phyloP scores from a whole-genome alignment of 257 asterid genomes.

The Cinchona pubescens region DNA sequence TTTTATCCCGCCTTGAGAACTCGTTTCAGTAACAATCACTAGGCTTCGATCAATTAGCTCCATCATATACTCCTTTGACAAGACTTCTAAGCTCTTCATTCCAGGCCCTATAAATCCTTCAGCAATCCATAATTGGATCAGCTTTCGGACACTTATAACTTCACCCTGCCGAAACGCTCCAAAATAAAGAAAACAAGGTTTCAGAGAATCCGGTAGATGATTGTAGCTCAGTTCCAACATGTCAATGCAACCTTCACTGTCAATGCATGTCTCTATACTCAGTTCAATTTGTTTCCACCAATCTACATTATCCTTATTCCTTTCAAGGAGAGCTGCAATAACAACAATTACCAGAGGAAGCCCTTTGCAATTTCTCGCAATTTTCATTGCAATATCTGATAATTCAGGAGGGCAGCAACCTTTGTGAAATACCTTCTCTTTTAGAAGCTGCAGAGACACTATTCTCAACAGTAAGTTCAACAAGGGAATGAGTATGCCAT shows the following conservation, averaged over 20 bases:
- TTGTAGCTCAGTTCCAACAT: neutral
- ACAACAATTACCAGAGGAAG: slow-evolving; percentile 2
- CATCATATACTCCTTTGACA: neutral
- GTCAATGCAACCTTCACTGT: neutral
- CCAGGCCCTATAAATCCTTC: slow-evolving; percentile 1
- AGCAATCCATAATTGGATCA: slow-evolving; percentile 2
- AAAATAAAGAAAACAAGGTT: slow-evolving; percentile 14
- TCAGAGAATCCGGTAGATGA: neutral
- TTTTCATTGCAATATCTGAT: neutral
- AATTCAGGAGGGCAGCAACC: neutral
- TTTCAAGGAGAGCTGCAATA: neutral
- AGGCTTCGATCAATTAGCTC: too few species aligned
- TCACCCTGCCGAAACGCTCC: neutral
- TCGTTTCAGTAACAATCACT: too few species aligned
- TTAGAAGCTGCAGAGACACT: slow-evolving; percentile 20
- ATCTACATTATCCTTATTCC: neutral
- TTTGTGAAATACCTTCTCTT: slow-evolving; percentile 1
- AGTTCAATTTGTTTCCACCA: slow-evolving; percentile 5
- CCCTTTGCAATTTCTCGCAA: slow-evolving; percentile 12
- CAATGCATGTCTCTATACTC: neutral
- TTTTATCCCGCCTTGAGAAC: too few species aligned
- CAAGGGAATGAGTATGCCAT: neutral
- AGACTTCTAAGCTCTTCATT: neutral
- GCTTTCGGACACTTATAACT: neutral
- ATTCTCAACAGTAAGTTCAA: neutral